A percentile compares a stretch with the other conserved stretches of the same genome.
phyloP scores from a whole-genome alignment of 228 moss, liverwort and hornwort genomes.

The Sphagnum fallax region DNA sequence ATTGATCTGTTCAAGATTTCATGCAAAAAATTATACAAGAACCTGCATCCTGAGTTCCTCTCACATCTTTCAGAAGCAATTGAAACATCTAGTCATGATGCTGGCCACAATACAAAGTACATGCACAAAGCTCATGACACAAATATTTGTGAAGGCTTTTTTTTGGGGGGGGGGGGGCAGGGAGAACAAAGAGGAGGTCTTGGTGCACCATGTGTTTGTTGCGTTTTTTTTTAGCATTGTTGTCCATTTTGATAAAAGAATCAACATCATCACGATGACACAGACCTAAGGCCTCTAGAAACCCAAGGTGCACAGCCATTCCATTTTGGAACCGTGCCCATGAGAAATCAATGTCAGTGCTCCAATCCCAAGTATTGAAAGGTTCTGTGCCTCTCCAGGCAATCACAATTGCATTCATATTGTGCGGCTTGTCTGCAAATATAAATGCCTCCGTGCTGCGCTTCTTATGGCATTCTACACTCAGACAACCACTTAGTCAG shows the following conservation, averaged over 20 bases:
- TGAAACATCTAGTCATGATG: not conserved
- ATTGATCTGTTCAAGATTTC: too few species aligned
- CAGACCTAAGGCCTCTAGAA: constrained; percentile 62
- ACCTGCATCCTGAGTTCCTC: not conserved
- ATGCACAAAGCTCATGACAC: not conserved
- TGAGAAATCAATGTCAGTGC: constrained; percentile 70
- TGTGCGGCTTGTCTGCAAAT: constrained; percentile 31
- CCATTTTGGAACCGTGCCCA: constrained; percentile 28
- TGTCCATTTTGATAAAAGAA: constrained; percentile 18
- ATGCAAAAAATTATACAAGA: not conserved
- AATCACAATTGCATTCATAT: constrained; percentile 57
- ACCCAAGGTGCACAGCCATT: constrained; percentile 53
- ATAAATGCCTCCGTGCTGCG: constrained; percentile 32
- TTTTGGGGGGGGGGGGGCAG: not conserved
- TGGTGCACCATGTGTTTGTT: not conserved
- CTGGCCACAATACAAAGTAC: not conserved
- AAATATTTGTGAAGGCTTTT: not conserved
- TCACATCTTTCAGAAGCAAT: not conserved
- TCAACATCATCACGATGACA: constrained; percentile 15
- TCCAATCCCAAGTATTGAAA: constrained; percentile 57
- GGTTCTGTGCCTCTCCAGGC: constrained; percentile 55
- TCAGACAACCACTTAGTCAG: too few species aligned
- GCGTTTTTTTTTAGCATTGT: constrained; percentile 7
- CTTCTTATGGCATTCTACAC: constrained; percentile 33
- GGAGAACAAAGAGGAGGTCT: too few species aligned